Conservation (phyloP, 768 basidiomycete genomes). For the Russula emetica region DNA sequence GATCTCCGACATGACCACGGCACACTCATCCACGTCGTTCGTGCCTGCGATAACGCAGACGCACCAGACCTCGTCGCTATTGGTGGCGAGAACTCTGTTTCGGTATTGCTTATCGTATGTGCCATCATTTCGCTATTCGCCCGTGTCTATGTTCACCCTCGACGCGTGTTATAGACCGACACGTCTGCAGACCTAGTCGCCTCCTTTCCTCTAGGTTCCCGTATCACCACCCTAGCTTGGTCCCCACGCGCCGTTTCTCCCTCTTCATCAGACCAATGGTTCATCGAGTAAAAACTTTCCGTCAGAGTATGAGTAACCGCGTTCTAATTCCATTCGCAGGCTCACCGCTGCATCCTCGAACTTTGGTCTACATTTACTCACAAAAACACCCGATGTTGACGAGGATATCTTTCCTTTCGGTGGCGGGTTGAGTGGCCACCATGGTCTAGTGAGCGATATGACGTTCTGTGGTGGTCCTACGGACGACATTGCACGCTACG, state of each 20-base stretch:
- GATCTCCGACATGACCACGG: constrained; percentile 58
- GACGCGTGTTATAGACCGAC: constrained; percentile 40
- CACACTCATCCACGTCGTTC: constrained; percentile 56
- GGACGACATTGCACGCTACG: constrained; percentile 63
- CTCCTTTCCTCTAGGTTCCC: constrained; percentile 67
- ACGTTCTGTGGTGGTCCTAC: constrained; percentile 73
- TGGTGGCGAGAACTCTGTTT: constrained; percentile 67
- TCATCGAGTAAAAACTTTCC: constrained; percentile 52
- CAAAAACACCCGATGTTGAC: constrained; percentile 44
- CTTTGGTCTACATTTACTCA: constrained; percentile 66
- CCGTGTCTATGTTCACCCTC: constrained; percentile 21
- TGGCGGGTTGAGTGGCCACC: constrained; percentile 77
- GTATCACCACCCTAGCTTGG: constrained; percentile 74
- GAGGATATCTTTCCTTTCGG: constrained; percentile 68
- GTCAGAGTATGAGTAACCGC: constrained; percentile 3
- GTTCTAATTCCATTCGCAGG: constrained; percentile 37
- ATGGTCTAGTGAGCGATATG: constrained; percentile 73
- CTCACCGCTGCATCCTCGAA: constrained; percentile 64
- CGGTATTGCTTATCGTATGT: constrained; percentile 62
- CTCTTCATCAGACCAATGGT: constrained; percentile 59
- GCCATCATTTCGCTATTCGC: constrained; percentile 14
- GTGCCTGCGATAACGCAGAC: constrained; percentile 60
- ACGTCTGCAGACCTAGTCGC: constrained; percentile 50
- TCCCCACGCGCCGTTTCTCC: constrained; percentile 68
- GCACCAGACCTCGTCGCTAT: constrained; percentile 66